Conservation (phyloP, 108 stramenopile species). For the Epithemia pelagica region DNA sequence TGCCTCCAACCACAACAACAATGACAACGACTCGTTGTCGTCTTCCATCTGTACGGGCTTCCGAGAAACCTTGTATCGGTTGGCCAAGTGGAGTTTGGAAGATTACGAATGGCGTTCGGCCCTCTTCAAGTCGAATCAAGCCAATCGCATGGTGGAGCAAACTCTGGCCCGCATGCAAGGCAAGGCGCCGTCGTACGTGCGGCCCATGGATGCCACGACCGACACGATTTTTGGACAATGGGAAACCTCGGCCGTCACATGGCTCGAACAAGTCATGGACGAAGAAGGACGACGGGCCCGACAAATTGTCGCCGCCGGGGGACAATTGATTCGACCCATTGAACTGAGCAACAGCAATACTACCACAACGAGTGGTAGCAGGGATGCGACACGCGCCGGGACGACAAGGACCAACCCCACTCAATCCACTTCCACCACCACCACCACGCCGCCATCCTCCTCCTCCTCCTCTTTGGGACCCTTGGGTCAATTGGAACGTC, state of each 20-base stretch:
- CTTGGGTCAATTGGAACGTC: constrained; percentile 56
- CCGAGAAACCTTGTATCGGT: constrained; percentile 24
- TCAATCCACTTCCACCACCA: constrained; percentile 8
- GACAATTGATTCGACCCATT: constrained; percentile 65
- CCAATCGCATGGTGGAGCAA: constrained; percentile 72
- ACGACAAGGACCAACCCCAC: constrained; percentile 4
- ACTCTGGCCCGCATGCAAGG: constrained; percentile 74
- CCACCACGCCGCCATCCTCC: constrained; percentile 13
- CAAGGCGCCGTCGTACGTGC: constrained; percentile 62
- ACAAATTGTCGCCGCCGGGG: constrained; percentile 56
- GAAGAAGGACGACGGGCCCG: constrained; percentile 76
- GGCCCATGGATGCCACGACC: constrained; percentile 83
- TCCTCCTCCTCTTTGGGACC: constrained; percentile 47
- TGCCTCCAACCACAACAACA: neutral
- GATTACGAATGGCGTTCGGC: constrained; percentile 78
- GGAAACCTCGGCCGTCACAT: constrained; percentile 60
- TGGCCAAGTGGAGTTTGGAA: constrained; percentile 59
- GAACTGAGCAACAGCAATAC: too few species aligned
- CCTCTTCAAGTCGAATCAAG: constrained; percentile 67
- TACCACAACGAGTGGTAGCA: neutral
- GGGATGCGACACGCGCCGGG: neutral
- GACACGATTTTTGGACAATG: constrained; percentile 57
- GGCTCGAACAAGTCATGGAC: constrained; percentile 68
- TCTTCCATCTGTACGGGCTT: too few species aligned
- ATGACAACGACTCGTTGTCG: too few species aligned